Base-by-base conservation (phyloP, 75 land plant species). In the Adiantum capillusveneris region DNA sequence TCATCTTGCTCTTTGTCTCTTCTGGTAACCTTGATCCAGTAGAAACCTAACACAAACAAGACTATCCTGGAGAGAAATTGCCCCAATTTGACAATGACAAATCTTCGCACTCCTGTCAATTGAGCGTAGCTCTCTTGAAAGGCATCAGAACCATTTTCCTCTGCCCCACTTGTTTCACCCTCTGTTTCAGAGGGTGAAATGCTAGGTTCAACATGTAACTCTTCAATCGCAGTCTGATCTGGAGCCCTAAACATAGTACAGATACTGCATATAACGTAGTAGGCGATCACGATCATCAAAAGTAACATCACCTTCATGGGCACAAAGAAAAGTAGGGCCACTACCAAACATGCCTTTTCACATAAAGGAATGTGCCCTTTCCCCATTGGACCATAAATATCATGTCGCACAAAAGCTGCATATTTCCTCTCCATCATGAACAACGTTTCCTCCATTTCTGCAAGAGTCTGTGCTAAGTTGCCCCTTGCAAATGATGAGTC, bases 371-470 rank as follows among this genome's bases (percentile, higher is more conserved):
- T 31, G n/a, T 60, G 64, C 20, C 83, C 81, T 9, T 66, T 62
- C 13, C 98, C 98, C 81, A 86, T 68, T 25, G 74, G 55, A 11
- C 98, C 98, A 59, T 89, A 93, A 20, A 44, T 75, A 64, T 93
- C 98, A 45, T 65, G 64, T 28, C 98, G 64, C 29, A 89, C 81
- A 59, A 71, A 93, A 0, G 98, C 81, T 11, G 98, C 96, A 66
- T 65, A 89, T 57, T 83, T 86, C 53, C 44, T 65, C 59, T 93
- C 91, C 57, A 93, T 76, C 42, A 89, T 94, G 27, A 64, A 44
- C 26, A 82, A 24, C 5, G 49, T 46, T 17, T 46, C 49, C 21
- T 46, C 49, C 21, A 46, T 34, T 34, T 34, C 37, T 34, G 37
- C 37, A 34, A 34, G 37, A 34, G 37, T 5, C 7, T 9, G 9